Percentiles rank a stretch among this genome's conserved stretches.
These are phyloP conservation scores for Backusella circina DNA, from an alignment of 192 early-diverging fungal species.

Conservation along the genomic window DNA sequence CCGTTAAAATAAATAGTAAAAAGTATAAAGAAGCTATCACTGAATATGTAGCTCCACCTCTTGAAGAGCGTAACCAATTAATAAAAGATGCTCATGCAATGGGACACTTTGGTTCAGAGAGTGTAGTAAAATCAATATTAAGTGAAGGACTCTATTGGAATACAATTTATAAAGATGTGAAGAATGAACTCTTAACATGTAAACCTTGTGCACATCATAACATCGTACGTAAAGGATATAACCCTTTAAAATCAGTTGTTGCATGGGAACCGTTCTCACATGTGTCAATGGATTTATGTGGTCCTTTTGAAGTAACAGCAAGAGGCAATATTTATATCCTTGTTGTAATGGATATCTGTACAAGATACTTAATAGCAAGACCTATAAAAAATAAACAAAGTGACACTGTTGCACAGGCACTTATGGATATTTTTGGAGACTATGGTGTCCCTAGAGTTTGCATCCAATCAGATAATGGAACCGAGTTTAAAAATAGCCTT, in stretches of 20 bases:
- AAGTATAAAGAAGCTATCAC: neutral
- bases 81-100: conserved; percentile 10
- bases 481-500: neutral
- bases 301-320: neutral
- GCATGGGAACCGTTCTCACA: conserved; percentile 23
- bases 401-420: neutral
- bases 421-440: neutral
- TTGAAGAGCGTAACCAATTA: neutral
- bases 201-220: conserved; percentile 21
- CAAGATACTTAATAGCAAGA: neutral
- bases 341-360: neutral
- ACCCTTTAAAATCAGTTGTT: conserved; percentile 16
- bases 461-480: neutral
- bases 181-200: conserved; percentile 13
- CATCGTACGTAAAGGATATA: conserved; percentile 26
- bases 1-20: neutral
- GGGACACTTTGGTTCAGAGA: conserved; percentile 11
- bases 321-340: neutral
- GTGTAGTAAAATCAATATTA: conserved; percentile 21
- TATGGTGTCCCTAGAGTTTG: neutral
- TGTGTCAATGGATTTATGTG: conserved; percentile 26
- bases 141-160: conserved; percentile 17
- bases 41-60: neutral
- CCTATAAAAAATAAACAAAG: neutral
- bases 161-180: conserved; percentile 14